Conservation (phyloP, 768 basidiomycete genomes). For the Cyathus striatus region DNA sequence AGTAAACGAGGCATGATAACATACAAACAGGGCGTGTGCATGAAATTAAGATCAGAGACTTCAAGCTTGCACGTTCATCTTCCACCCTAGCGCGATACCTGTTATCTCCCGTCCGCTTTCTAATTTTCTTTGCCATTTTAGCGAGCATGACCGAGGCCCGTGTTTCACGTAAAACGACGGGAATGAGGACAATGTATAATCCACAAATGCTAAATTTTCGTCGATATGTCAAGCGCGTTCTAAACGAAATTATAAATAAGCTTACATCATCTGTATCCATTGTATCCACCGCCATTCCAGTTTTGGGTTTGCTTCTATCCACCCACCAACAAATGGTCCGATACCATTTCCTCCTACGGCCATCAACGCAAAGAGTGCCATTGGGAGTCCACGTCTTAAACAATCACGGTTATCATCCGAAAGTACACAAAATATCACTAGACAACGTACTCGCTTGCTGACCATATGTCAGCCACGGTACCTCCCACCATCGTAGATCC, state of each 20-base stretch:
- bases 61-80: slow-evolving; percentile 43
- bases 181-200: slow-evolving; percentile 28
- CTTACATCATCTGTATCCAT: slow-evolving; percentile 70
- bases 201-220: slow-evolving; percentile 9
- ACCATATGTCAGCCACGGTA: slow-evolving; percentile 65
- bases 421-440: background rate
- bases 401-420: background rate
- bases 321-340: slow-evolving; percentile 60
- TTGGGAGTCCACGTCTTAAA: slow-evolving; percentile 63
- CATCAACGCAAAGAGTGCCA: slow-evolving; percentile 60
- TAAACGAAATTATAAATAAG: slow-evolving; percentile 35
- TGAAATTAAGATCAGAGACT: slow-evolving; percentile 55
- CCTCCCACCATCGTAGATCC: slow-evolving; percentile 68
- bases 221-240: too few species aligned
- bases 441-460: slow-evolving; percentile 41
- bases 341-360: slow-evolving; percentile 60
- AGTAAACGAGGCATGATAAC: slow-evolving; percentile 15
- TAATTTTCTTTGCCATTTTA: slow-evolving; percentile 46
- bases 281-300: slow-evolving; percentile 82
- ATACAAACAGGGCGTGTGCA: slow-evolving; percentile 63
- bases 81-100: slow-evolving; percentile 54
- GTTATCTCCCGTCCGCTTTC: slow-evolving; percentile 55
- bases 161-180: slow-evolving; percentile 63
- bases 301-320: slow-evolving; percentile 54
- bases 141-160: slow-evolving; percentile 61